Percentiles rank a stretch among this genome's conserved stretches.
These are phyloP conservation scores for Lagenaria siceraria DNA, from an alignment of 306 rosid genomes.

Conservation along the genomic window DNA sequence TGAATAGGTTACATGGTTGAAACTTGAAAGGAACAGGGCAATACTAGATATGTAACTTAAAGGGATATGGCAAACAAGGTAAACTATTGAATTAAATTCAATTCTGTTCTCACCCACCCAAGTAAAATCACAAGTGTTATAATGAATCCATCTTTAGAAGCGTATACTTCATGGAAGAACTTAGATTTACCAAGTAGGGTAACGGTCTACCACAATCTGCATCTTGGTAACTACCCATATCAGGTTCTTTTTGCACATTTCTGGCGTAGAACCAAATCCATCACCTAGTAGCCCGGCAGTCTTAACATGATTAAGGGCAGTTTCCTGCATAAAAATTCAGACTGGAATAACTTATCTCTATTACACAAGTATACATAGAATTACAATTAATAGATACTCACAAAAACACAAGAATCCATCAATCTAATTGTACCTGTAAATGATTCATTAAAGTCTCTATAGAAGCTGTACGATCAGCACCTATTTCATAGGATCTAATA, in stretches of 20 bases:
- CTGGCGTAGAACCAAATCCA: conserved; percentile 96
- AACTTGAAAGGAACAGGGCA: background rate
- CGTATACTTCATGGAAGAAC: background rate
- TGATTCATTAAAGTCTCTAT: conserved; percentile 96
- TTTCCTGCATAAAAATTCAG: conserved; percentile 47
- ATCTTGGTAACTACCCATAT: conserved; percentile 96
- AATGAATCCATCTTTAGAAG: background rate
- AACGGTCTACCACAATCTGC: conserved; percentile 92
- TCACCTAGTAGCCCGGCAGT: conserved; percentile 80
- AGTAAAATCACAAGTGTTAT: background rate
- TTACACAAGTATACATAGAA: background rate
- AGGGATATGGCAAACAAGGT: background rate
- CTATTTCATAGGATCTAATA: conserved; percentile 96
- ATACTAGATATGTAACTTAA: background rate
- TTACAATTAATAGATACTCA: background rate
- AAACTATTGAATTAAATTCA: background rate
- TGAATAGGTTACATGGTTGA: background rate
- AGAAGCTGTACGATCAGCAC: conserved; percentile 98
- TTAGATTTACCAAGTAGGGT: conserved; percentile 82
- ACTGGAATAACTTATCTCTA: background rate
- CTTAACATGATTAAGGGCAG: conserved; percentile 96
- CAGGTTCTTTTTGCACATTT: conserved; percentile 87
- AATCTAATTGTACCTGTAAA: conserved; percentile 50
- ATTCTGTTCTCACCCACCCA: background rate
- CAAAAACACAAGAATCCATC: background rate